Percentiles rank a stretch among this genome's conserved stretches.
phyloP scores from a whole-genome alignment of 202 grass and related monocot genomes.

The Dendrocalamus latiflorus region DNA sequence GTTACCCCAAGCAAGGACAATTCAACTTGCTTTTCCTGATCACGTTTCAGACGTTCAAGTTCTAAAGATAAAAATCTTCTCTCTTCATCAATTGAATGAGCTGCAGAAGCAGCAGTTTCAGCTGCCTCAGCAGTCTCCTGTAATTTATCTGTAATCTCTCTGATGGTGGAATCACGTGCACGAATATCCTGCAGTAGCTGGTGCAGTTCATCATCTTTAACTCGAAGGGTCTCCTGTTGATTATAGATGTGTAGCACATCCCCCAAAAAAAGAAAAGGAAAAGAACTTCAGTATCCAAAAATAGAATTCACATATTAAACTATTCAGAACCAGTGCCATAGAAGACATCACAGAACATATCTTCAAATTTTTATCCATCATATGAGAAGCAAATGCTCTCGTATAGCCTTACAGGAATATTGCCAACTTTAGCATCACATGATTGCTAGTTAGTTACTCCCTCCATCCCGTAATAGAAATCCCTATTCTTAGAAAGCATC shows the following conservation, averaged over 20 bases:
- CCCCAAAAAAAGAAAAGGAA: background rate
- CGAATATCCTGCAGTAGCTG: slow-evolving; percentile 76
- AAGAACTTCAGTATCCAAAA: slow-evolving; percentile 32
- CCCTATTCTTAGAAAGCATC: too few species aligned
- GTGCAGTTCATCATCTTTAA: slow-evolving; percentile 94
- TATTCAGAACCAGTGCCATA: background rate
- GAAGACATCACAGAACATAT: background rate
- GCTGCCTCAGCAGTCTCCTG: slow-evolving; percentile 82
- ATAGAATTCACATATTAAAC: background rate
- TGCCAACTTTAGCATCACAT: slow-evolving; percentile 8
- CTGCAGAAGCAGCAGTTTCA: slow-evolving; percentile 79
- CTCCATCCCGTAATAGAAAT: too few species aligned
- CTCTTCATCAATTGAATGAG: slow-evolving; percentile 76
- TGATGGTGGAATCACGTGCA: slow-evolving; percentile 72
- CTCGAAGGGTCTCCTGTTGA: slow-evolving; percentile 76
- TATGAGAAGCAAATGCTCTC: background rate
- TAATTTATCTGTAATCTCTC: slow-evolving; percentile 83
- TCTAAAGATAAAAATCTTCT: slow-evolving; percentile 61
- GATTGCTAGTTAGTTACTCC: background rate
- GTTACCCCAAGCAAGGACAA: slow-evolving; percentile 64
- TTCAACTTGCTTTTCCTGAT: slow-evolving; percentile 58
- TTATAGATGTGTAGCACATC: background rate
- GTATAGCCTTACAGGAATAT: background rate
- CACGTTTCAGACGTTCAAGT: slow-evolving; percentile 60
- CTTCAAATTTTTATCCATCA: background rate